Percentiles rank a stretch among this genome's conserved stretches.
Evolutionary conservation across 1,139 yeast species (phyloP).

Genomic region (Diutina siamensis): DNA sequence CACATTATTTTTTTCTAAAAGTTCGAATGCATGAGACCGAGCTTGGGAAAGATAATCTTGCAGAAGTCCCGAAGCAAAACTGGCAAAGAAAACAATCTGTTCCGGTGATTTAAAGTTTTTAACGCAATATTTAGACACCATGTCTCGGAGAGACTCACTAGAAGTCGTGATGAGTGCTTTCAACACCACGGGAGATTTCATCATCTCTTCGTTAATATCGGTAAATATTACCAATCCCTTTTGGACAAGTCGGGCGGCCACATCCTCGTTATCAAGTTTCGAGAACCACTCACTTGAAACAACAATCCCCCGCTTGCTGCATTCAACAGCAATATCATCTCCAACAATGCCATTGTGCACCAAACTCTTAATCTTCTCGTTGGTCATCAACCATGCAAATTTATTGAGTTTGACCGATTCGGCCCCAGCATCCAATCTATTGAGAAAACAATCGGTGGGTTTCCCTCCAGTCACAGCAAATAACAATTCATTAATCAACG

Average conservation of each 20-base stretch:
- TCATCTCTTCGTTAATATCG: not conserved
- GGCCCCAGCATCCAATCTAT: not conserved
- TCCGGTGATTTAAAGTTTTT: not conserved
- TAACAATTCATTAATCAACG: not conserved
- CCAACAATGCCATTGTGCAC: not conserved
- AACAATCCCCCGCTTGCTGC: not conserved
- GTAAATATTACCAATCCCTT: not conserved
- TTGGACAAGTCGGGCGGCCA: not conserved
- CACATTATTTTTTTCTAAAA: not conserved
- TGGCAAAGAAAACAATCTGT: not conserved
- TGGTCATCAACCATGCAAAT: constrained; percentile 16
- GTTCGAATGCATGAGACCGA: not conserved
- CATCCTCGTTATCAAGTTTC: not conserved
- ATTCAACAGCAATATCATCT: not conserved
- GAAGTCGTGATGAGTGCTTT: not conserved
- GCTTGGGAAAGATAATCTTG: not conserved
- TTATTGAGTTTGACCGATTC: not conserved
- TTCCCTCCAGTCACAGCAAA: not conserved
- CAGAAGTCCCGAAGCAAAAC: not conserved
- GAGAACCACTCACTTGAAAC: not conserved
- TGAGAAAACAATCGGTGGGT: not conserved
- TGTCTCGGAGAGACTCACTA: not conserved
- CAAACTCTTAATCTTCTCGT: constrained; percentile 9
- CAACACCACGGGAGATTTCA: not conserved
- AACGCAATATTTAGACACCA: not conserved